These are phyloP conservation scores for Melastoma candidum DNA, from an alignment of 441 rosid species.

Conservation along the genomic window DNA sequence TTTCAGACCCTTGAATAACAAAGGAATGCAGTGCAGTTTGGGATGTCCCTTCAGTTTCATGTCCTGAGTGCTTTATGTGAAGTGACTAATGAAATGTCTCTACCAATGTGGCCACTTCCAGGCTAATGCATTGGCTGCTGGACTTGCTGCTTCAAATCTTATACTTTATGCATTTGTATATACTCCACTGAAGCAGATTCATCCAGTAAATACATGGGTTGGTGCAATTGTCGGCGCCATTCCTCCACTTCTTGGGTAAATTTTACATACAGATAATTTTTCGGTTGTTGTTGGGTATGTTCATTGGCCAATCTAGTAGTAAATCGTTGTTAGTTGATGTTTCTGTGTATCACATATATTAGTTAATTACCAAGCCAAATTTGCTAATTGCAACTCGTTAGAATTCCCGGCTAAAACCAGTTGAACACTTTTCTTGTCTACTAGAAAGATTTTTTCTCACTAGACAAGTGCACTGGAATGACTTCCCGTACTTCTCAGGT, in stretches of 20 bases:
- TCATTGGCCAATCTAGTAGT: background rate
- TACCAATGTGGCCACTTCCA: conserved; percentile 64
- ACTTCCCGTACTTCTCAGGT: conserved; percentile 35
- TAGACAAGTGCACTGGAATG: conserved; percentile 8
- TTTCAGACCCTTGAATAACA: no score
- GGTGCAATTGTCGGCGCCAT: conserved; percentile 83
- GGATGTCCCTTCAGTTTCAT: no score
- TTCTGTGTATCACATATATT: background rate
- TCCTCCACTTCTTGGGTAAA: conserved; percentile 48
- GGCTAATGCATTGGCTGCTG: conserved; percentile 90
- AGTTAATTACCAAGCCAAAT: no score
- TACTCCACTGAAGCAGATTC: conserved; percentile 97
- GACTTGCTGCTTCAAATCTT: conserved; percentile 89
- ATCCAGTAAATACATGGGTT: conserved; percentile 95
- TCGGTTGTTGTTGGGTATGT: background rate
- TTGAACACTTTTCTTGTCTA: no score
- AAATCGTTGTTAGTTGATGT: background rate
- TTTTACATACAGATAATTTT: conserved; percentile 13
- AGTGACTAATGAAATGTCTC: conserved; percentile 30
- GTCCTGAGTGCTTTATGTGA: background rate
- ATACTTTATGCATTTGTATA: conserved; percentile 84
- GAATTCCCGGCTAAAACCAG: no score
- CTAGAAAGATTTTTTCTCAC: background rate
- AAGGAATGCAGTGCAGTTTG: no score
- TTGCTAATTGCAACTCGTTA: no score